Evolutionary conservation across 768 basidiomycete species (phyloP), one percentile per base, ranked within the genome.

Genomic region (Rhodosporidiobolus odoratus): DNA sequence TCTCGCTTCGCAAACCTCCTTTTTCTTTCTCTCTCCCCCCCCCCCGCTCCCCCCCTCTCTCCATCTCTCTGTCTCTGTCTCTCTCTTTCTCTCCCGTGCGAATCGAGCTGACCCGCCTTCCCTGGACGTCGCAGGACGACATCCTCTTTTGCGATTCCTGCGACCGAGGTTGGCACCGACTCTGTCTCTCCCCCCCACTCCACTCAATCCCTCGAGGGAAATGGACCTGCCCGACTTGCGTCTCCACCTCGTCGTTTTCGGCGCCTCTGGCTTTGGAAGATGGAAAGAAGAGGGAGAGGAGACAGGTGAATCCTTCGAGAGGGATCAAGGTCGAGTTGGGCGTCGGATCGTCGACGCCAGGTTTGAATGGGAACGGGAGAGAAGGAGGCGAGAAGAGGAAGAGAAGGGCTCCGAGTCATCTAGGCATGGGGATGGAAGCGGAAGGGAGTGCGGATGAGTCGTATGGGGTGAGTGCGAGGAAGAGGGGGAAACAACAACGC

Each of bases 111-210:
- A 3, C 41, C 38, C 25, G 25, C 47, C 25, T 48, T 4, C 37
- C 21, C 38, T 5, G 0, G 0, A 13, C 10, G n/a, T 23, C 54
- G 32, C 77, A 94, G 90, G 86, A 84, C 62, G 84, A 85, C 62
- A 87, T 96, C 72, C 79, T 98, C 62, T 89, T 97, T 75, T 98
- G 95, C 79, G 95, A 98, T 83, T 85, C 83, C 65, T 98, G 95
- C 80, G 95, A 98, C 83, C 84, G 92, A 88, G 91, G 90, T 43
- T 92, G 89, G 89, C 91, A 93, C 79, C 86, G 87, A 84, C 85
- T 87, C 73, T 93, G 90, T 79, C 83, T 92, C 65, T 75, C 81
- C 45, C 91, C 92, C 41, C 87, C 89, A 0, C 81, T 96, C 23
- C 80, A 83, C 64, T 82, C 85, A 66, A 82, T 86, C 41, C 93